These are phyloP conservation scores for Ceratobasidium sp. DNA, from an alignment of 1,284 basidiomycete species.

Conservation along the genomic window DNA sequence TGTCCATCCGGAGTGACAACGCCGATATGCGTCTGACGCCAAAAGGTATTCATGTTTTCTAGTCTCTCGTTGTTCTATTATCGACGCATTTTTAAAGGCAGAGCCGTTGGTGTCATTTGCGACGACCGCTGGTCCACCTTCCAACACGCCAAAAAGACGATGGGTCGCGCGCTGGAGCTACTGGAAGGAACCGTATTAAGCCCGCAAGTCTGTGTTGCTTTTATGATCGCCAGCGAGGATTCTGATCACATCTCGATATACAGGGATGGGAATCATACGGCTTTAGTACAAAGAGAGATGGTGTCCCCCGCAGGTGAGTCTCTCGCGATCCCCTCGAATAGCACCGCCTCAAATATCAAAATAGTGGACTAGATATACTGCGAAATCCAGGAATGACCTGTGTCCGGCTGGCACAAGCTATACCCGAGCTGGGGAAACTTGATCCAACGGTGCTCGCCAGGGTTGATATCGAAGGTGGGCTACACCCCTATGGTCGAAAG, in stretches of 20 bases:
- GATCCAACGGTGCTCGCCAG: conserved; percentile 64
- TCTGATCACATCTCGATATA: background rate
- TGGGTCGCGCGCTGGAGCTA: conserved; percentile 60
- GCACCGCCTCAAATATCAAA: too few relatives aligned
- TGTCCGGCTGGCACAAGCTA: conserved; percentile 54
- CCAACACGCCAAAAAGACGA: conserved; percentile 56
- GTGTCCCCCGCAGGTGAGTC: conserved; percentile 63
- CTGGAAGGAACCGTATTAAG: conserved; percentile 61
- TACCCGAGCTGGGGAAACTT: conserved; percentile 65
- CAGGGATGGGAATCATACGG: conserved; percentile 68
- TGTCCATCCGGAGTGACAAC: conserved; percentile 87
- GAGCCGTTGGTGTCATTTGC: conserved; percentile 66
- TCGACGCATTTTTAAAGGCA: conserved; percentile 52
- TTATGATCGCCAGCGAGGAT: background rate
- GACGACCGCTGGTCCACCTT: conserved; percentile 68
- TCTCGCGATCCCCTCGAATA: background rate
- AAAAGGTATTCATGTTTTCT: conserved; percentile 58
- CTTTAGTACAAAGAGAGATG: conserved; percentile 65
- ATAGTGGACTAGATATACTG: conserved; percentile 77
- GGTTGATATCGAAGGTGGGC: conserved; percentile 73
- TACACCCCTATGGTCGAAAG: background rate
- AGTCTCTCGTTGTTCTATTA: conserved; percentile 14
- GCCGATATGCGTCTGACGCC: conserved; percentile 82
- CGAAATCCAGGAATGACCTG: conserved; percentile 67
- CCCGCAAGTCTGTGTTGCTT: conserved; percentile 61